Evolutionary conservation across 176 grass and related monocot genomes (phyloP), one percentile per base, ranked within the genome.

Genomic region (Phoenix roebelenii): DNA sequence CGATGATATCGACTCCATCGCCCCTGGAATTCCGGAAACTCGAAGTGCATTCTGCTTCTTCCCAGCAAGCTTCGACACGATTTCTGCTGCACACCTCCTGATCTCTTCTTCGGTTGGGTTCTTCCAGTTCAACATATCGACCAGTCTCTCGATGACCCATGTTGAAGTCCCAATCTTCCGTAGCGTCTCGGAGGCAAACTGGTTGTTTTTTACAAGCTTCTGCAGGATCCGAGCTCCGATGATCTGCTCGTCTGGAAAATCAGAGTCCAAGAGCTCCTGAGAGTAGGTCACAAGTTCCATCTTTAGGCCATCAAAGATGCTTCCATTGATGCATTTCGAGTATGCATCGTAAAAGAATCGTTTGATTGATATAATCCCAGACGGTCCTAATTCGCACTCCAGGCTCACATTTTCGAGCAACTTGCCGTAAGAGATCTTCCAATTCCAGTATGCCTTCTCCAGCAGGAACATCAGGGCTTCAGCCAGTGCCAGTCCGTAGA

Each of bases 341-440:
- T 63, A 77, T 10, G 74, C 50, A 28, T 61, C 57, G 49, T 77
- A 77, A 50, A 77, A 77, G 74, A 77, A 77, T 23, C 66, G 50
- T 35, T 58, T 69, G 16, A 70, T 70, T 3, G 65, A 55, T 52
- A 54, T 49, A 18, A 24, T 25, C 15, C 72, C 61, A 3, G 30
- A n/a, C 6, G 24, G 5, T 23, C 74, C 74, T 25, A 77, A 52
- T 28, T 32, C 52, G 3, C 57, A 55, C 44, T 70, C 65, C 19
- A 39, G 1, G 57, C 65, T 70, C 10, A 77, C 74, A n/a, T 17
- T 5, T 9, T 62, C 52, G 9, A 70, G 50, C 17, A 77, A 60
- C 58, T 48, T 54, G 51, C 23, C 7, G 5, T 22, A 39, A 14
- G 49, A 61, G 28, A 77, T 23, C 59, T 52, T 68, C 74, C 74